Conservation (phyloP, 108 stramenopile genomes). For the Ochromonas danica region DNA sequence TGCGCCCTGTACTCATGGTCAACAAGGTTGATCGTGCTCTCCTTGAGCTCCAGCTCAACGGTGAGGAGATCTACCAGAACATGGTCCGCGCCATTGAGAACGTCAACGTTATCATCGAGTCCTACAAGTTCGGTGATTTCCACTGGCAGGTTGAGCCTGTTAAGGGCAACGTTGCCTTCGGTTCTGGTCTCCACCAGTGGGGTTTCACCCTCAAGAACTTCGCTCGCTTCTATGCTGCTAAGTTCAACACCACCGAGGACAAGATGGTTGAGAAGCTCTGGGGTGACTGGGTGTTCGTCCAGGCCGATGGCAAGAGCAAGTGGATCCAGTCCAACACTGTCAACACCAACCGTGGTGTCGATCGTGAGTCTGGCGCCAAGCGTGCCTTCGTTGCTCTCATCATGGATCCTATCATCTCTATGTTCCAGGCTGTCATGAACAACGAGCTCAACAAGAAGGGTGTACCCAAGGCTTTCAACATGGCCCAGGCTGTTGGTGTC, state of each 20-base stretch:
- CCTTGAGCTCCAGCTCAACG: slow-evolving; percentile 94
- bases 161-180: slow-evolving; percentile 98
- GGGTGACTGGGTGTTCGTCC: slow-evolving; percentile 93
- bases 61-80: slow-evolving; percentile 99
- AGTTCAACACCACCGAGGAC: slow-evolving; percentile 91
- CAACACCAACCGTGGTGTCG: slow-evolving; percentile 45
- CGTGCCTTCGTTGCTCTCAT: slow-evolving; percentile 99
- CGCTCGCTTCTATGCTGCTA: slow-evolving; percentile 94
- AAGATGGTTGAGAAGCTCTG: slow-evolving; percentile 99
- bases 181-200: slow-evolving; percentile 99
- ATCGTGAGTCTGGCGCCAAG: slow-evolving; percentile 66
- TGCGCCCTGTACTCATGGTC: slow-evolving; percentile 97
- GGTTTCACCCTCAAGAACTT: slow-evolving; percentile 99
- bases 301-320: slow-evolving; percentile 10
- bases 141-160: slow-evolving; percentile 88
- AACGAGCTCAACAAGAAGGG: slow-evolving; percentile 66
- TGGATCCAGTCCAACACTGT: slow-evolving; percentile 32
- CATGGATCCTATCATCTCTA: slow-evolving; percentile 86
- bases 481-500: slow-evolving; percentile 97
- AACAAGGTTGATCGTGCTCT: slow-evolving; percentile 99
- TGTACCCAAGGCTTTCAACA: slow-evolving; percentile 94
- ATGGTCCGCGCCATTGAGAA: slow-evolving; percentile 98
- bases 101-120: slow-evolving; percentile 99
- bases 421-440: slow-evolving; percentile 98
- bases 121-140: slow-evolving; percentile 95